A percentile compares a stretch with the other conserved stretches of the same genome.
These are phyloP conservation scores for Rhodofomes roseus DNA, from an alignment of 1,284 basidiomycete species.

Conservation along the genomic window DNA sequence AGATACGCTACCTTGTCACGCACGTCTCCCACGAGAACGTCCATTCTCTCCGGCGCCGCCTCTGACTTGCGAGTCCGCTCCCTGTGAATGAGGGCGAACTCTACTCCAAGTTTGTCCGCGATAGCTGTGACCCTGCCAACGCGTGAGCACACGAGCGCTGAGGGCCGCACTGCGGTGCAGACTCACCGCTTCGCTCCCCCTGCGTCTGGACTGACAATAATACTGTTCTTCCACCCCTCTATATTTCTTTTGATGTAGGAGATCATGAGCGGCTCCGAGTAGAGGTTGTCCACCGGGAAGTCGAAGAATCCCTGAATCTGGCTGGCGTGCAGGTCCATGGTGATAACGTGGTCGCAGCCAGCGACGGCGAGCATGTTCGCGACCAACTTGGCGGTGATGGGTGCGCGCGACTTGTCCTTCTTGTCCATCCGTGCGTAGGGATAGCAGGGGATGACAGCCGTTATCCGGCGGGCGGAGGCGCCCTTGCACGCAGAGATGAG, in stretches of 20 bases:
- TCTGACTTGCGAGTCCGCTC: slow-evolving; percentile 67
- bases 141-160: slow-evolving; percentile 4
- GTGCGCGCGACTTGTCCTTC: slow-evolving; percentile 95
- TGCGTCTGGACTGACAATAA: slow-evolving; percentile 96
- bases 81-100: slow-evolving; percentile 96
- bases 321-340: slow-evolving; percentile 96
- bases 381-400: slow-evolving; percentile 97
- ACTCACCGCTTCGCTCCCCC: slow-evolving; percentile 95
- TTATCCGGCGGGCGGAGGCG: slow-evolving; percentile 93
- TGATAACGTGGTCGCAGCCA: slow-evolving; percentile 98
- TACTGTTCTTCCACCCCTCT: slow-evolving; percentile 82
- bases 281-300: slow-evolving; percentile 97
- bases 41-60: slow-evolving; percentile 76
- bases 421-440: slow-evolving; percentile 98
- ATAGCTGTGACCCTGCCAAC: slow-evolving; percentile 80
- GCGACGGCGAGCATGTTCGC: slow-evolving; percentile 97
- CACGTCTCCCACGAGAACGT: slow-evolving; percentile 96
- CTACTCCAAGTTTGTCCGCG: slow-evolving; percentile 93
- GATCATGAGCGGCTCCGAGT: slow-evolving; percentile 85
- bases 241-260: slow-evolving; percentile 89
- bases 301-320: slow-evolving; percentile 99
- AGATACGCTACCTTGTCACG: slow-evolving; percentile 66
- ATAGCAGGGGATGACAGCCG: slow-evolving; percentile 97
- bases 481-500: slow-evolving; percentile 96
- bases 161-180: not conserved